These are phyloP conservation scores for Prunus yedoensis DNA, from an alignment of 331 rosid genomes.

Conservation along the genomic window DNA sequence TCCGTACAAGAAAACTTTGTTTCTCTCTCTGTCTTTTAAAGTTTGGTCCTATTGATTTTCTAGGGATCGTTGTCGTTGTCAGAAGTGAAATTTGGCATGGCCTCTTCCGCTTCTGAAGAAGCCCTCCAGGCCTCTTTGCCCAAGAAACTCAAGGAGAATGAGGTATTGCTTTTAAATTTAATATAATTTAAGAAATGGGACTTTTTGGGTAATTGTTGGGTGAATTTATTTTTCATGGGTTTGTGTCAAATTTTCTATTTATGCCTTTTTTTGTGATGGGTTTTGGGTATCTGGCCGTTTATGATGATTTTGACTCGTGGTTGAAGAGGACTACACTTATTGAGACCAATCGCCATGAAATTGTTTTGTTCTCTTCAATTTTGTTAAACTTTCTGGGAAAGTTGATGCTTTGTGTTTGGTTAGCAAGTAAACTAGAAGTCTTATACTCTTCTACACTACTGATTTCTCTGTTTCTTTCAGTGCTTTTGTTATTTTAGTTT, in stretches of 20 bases:
- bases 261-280: neutral
- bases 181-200: neutral
- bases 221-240: neutral
- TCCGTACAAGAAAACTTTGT: neutral
- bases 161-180: slow-evolving; percentile 24
- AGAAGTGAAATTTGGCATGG: slow-evolving; percentile 45
- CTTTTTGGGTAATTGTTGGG: neutral
- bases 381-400: neutral
- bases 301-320: neutral
- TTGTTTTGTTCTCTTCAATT: neutral
- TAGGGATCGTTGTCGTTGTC: slow-evolving; percentile 10
- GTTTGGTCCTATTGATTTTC: slow-evolving; percentile 2
- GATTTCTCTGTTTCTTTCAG: neutral
- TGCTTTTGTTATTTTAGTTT: neutral
- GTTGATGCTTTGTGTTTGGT: neutral
- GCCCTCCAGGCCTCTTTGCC: slow-evolving; percentile 19
- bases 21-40: neutral
- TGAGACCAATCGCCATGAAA: slow-evolving; percentile 12
- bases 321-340: neutral
- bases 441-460: slow-evolving; percentile 19
- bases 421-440: neutral
- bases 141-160: slow-evolving; percentile 48
- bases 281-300: neutral
- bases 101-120: slow-evolving; percentile 13
- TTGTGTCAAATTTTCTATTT: neutral